Conservation (phyloP, 768 basidiomycete genomes). For the Trichaptum fuscoviolaceum region DNA sequence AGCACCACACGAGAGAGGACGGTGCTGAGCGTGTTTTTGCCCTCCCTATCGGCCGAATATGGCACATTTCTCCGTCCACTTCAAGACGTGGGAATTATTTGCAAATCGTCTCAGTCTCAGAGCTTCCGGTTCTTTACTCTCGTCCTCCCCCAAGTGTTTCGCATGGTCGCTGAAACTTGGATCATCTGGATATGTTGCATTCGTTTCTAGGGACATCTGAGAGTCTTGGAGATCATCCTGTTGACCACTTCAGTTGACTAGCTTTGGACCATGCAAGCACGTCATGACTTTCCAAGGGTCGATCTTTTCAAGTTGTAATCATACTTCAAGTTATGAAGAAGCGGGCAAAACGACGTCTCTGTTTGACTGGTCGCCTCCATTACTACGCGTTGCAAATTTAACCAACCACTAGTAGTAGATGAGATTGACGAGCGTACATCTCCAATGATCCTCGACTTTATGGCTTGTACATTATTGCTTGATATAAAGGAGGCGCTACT, state of each 20-base stretch:
- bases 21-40: background rate
- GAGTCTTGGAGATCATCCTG: background rate
- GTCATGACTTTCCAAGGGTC: background rate
- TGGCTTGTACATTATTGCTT: no score
- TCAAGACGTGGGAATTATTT: background rate
- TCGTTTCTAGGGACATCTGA: background rate
- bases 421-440: no score
- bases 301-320: no score
- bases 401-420: no score
- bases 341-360: no score
- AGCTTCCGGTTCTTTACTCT: background rate
- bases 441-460: no score
- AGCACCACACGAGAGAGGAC: background rate
- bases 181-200: background rate
- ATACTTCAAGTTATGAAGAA: no score
- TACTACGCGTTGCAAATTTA: no score
- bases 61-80: no score
- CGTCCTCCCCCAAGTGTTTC: background rate
- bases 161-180: background rate
- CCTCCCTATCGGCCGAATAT: background rate
- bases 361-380: no score
- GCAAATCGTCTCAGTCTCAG: background rate
- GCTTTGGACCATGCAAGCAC: background rate
- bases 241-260: background rate
- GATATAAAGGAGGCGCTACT: no score